Percentiles rank a stretch among this genome's conserved stretches.
Evolutionary conservation across 2,329 filamentous ascomycete species (phyloP).

Genomic region (Fusarium pseudograminearum): DNA sequence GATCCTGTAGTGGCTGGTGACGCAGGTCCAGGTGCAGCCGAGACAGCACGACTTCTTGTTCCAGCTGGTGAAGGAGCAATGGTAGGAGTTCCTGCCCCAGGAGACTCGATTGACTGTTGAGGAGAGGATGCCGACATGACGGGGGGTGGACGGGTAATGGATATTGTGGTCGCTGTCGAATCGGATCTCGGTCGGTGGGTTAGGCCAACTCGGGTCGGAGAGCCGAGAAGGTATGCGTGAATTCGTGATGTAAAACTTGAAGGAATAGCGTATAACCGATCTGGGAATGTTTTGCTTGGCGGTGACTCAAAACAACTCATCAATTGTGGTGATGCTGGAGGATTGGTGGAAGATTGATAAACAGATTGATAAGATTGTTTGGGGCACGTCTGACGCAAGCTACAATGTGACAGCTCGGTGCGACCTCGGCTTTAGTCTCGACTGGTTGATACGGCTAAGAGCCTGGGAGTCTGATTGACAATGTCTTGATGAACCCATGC

Average conservation of each 20-base stretch:
- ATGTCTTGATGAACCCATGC: constrained; percentile 26
- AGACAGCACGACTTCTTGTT: constrained; percentile 43
- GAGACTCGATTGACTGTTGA: constrained; percentile 34
- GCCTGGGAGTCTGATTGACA: constrained; percentile 25
- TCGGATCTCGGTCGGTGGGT: constrained; percentile 42
- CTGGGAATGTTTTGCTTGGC: background rate
- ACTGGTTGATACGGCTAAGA: constrained; percentile 25
- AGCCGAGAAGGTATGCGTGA: constrained; percentile 40
- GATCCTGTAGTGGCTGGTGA: constrained; percentile 44
- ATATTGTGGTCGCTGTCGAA: constrained; percentile 32
- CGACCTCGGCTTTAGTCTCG: constrained; percentile 40
- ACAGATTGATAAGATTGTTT: constrained; percentile 43
- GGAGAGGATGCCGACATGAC: constrained; percentile 46
- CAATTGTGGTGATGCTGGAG: constrained; percentile 8
- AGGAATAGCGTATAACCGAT: background rate
- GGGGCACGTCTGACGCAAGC: constrained; percentile 16
- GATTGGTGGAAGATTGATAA: constrained; percentile 9
- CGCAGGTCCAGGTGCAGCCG: constrained; percentile 38
- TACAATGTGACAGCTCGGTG: constrained; percentile 23
- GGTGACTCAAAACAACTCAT: constrained; percentile 5
- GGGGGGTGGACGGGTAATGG: constrained; percentile 24
- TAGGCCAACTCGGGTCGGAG: constrained; percentile 43
- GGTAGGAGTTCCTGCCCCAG: constrained; percentile 35
- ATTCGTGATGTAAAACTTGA: background rate
- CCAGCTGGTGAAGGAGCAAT: constrained; percentile 27